phyloP scores from a whole-genome alignment of 305 asterid species.

The Solanum hybrid region DNA sequence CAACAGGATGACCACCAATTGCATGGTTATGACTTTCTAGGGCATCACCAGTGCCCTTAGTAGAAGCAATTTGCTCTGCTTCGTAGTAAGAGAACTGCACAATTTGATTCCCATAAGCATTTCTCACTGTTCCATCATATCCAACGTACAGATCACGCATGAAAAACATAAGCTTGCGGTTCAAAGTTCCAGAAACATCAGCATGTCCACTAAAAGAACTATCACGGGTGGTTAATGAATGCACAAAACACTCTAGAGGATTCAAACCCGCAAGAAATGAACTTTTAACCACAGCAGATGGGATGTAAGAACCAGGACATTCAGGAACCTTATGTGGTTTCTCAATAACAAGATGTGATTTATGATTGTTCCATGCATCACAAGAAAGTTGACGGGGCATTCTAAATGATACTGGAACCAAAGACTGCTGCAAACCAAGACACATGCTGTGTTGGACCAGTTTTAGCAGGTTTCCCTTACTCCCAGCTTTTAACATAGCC shows the following conservation, averaged over 20 bases:
- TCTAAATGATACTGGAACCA: slow-evolving; percentile 59
- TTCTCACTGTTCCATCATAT: slow-evolving; percentile 92
- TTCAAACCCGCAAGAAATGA: slow-evolving; percentile 75
- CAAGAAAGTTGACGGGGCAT: slow-evolving; percentile 64
- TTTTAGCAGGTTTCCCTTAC: slow-evolving; percentile 86
- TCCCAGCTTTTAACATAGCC: slow-evolving; percentile 88
- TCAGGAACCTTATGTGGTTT: slow-evolving; percentile 16
- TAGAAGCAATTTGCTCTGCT: slow-evolving; percentile 2
- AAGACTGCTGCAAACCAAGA: slow-evolving; percentile 79
- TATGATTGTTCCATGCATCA: slow-evolving; percentile 68
- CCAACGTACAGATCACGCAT: slow-evolving; percentile 68
- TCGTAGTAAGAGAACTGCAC: slow-evolving; percentile 57
- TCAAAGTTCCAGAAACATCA: slow-evolving; percentile 78
- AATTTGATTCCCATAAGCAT: slow-evolving; percentile 63
- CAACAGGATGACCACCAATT: slow-evolving; percentile 77
- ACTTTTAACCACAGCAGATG: slow-evolving; percentile 50
- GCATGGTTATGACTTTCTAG: background rate
- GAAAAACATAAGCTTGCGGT: slow-evolving; percentile 66
- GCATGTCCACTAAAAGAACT: slow-evolving; percentile 91
- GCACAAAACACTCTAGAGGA: slow-evolving; percentile 73
- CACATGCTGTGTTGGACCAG: slow-evolving; percentile 91
- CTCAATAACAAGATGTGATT: slow-evolving; percentile 18
- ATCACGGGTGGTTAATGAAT: slow-evolving; percentile 75
- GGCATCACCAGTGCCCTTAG: slow-evolving; percentile 7
- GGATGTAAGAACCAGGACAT: slow-evolving; percentile 34